phyloP scores from a whole-genome alignment of 208 protist genomes.

The Trypanosoma boissoni region DNA sequence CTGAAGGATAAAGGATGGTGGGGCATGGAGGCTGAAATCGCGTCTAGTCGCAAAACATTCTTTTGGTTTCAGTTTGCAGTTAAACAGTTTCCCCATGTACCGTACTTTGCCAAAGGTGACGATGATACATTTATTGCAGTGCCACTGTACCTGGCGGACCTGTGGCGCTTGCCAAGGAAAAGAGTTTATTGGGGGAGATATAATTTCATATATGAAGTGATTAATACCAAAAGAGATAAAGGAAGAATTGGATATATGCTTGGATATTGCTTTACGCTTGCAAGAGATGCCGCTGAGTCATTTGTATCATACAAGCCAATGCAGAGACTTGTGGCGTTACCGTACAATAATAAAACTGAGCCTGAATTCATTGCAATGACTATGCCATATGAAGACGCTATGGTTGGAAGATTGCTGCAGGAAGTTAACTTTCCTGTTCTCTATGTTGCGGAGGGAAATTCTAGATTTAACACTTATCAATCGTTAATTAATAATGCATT shows the following conservation, averaged over 20 bases:
- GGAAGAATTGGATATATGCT: neutral
- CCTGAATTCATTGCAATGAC: neutral
- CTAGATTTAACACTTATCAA: neutral
- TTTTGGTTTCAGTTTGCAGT: neutral
- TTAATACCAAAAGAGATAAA: neutral
- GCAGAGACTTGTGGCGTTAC: no score
- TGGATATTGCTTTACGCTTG: neutral
- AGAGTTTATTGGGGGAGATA: neutral
- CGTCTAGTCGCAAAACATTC: no score
- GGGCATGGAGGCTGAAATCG: no score
- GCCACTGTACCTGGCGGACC: no score
- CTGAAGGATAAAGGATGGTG: neutral
- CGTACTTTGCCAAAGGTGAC: neutral
- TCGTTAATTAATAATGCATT: neutral
- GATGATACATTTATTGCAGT: no score
- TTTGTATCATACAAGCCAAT: conserved; percentile 3
- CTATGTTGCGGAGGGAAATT: neutral
- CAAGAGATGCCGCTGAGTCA: neutral
- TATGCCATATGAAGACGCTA: conserved; percentile 2
- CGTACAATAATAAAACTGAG: neutral
- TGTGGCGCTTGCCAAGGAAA: neutral
- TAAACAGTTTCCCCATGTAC: neutral
- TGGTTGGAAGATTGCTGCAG: neutral
- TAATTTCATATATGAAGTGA: neutral
- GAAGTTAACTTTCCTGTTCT: neutral